Evolutionary conservation across 306 rosid species (phyloP).

Genomic region (Rosa chinensis): DNA sequence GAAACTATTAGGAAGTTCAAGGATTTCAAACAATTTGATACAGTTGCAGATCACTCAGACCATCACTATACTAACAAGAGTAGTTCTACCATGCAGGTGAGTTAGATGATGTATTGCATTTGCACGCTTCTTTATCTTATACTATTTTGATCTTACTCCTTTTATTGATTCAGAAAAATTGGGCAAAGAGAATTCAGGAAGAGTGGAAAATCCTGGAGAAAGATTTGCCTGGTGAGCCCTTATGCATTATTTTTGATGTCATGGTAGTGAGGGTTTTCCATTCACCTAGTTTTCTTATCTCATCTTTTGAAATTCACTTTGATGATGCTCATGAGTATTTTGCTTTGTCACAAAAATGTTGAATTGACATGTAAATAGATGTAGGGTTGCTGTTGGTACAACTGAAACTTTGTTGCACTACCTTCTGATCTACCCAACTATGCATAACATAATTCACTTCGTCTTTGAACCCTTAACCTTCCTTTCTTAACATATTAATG

Average conservation of each 20-base stretch:
- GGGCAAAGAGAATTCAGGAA: slow-evolving; percentile 76
- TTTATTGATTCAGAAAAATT: slow-evolving; percentile 51
- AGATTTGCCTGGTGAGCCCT: slow-evolving; percentile 76
- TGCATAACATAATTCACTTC: not conserved
- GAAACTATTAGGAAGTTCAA: slow-evolving; percentile 49
- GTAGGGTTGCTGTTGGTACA: slow-evolving; percentile 16
- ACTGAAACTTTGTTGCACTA: not conserved
- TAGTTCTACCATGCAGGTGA: slow-evolving; percentile 49
- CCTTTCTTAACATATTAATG: not conserved
- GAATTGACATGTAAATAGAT: slow-evolving; percentile 16
- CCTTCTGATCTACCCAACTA: not conserved
- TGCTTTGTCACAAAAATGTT: slow-evolving; percentile 5
- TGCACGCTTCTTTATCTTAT: not conserved
- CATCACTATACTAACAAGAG: slow-evolving; percentile 39
- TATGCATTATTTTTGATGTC: slow-evolving; percentile 13
- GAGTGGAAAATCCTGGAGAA: slow-evolving; percentile 84
- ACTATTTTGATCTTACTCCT: slow-evolving; percentile 14
- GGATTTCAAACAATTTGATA: slow-evolving; percentile 72
- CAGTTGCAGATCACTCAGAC: slow-evolving; percentile 63
- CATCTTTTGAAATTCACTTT: not conserved
- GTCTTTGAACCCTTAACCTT: slow-evolving; percentile 24
- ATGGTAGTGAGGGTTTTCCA: slow-evolving; percentile 11
- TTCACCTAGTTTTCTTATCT: not conserved
- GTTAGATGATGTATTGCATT: slow-evolving; percentile 10
- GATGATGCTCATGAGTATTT: not conserved